These are phyloP conservation scores for Circinella minor DNA, from an alignment of 371 early-diverging fungal genomes.

Conservation along the genomic window DNA sequence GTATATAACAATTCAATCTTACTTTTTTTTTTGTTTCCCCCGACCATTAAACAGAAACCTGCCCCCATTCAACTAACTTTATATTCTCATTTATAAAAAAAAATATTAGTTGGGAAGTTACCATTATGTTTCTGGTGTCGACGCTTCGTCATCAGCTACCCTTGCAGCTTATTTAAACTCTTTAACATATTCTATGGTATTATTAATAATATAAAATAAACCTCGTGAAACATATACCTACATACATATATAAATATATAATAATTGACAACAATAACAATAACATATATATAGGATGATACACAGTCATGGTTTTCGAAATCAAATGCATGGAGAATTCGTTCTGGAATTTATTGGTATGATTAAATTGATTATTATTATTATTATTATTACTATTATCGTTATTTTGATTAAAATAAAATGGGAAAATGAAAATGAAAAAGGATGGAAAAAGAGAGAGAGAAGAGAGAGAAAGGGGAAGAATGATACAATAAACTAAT, in stretches of 20 bases:
- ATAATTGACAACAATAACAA: not conserved
- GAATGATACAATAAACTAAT: too few species aligned
- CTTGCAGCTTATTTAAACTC: constrained; percentile 95
- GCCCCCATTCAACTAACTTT: too few species aligned
- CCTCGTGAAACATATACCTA: too few species aligned
- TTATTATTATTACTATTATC: too few species aligned
- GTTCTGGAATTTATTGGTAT: constrained; percentile 76
- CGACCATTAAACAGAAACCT: too few species aligned
- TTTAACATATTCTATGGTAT: constrained; percentile 88
- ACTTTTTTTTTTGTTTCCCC: too few species aligned
- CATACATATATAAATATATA: too few species aligned
- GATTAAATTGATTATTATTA: not conserved
- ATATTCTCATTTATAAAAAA: not conserved
- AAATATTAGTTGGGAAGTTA: constrained; percentile 60
- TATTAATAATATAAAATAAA: not conserved
- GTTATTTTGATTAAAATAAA: too few species aligned
- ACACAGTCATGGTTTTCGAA: constrained; percentile 75
- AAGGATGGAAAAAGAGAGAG: not conserved
- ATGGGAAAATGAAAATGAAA: too few species aligned
- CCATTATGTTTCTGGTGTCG: constrained; percentile 91
- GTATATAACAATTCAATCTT: constrained; percentile 33
- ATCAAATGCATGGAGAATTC: constrained; percentile 69
- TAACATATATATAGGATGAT: constrained; percentile 56
- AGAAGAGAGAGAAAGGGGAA: not conserved
- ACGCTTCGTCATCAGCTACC: constrained; percentile 93